Percentiles rank a stretch among this genome's conserved stretches.
These are phyloP conservation scores for Rhizopogon vinicolor DNA, from an alignment of 768 basidiomycete genomes.

Conservation along the genomic window DNA sequence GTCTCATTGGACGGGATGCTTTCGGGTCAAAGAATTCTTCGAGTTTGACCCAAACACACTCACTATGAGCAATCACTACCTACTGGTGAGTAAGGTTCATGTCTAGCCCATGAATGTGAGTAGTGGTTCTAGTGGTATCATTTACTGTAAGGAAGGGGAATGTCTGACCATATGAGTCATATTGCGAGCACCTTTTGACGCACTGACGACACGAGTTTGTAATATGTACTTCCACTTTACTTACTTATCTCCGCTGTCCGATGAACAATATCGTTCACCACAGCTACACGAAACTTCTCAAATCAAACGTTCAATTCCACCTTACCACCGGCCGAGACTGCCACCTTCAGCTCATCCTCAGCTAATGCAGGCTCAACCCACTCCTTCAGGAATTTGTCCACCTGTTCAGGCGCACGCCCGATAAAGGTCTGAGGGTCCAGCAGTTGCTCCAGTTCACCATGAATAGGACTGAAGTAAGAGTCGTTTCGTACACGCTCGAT, in stretches of 20 bases:
- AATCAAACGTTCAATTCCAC: conserved; percentile 62
- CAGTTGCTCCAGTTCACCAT: conserved; percentile 67
- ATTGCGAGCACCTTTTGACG: too few relatives aligned
- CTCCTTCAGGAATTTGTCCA: conserved; percentile 79
- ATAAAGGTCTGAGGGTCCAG: conserved; percentile 88
- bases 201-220: too few relatives aligned
- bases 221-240: background rate
- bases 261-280: background rate
- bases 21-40: too few relatives aligned
- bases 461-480: conserved; percentile 86
- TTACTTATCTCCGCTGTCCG: background rate
- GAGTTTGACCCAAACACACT: too few relatives aligned
- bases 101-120: too few relatives aligned
- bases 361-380: conserved; percentile 84
- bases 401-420: conserved; percentile 93
- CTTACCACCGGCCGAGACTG: conserved; percentile 45
- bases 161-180: too few relatives aligned
- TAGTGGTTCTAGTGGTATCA: too few relatives aligned
- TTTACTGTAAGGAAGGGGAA: too few relatives aligned
- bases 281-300: background rate
- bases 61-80: too few relatives aligned
- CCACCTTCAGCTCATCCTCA: conserved; percentile 50
- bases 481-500: conserved; percentile 82
- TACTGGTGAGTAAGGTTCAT: too few relatives aligned
- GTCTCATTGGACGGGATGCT: too few relatives aligned